Base-by-base conservation (phyloP, 163 green algal genomes). In the Chloromonas sp. region DNA sequence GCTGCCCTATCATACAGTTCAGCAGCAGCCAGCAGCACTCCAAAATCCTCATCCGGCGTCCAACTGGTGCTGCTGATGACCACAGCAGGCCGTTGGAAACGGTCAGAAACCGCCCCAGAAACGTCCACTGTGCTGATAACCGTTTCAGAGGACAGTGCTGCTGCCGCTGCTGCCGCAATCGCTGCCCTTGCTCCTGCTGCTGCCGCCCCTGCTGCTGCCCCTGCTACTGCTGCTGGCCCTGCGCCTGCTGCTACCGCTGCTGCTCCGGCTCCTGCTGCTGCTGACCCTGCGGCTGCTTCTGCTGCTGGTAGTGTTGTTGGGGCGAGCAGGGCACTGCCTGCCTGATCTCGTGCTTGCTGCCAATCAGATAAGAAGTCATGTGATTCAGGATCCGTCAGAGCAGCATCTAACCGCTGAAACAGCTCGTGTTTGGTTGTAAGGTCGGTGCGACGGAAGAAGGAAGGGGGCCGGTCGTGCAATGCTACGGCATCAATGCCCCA, bases 31-130 rank as follows among this genome's bases (percentile, higher is more conserved):
- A 99, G 86, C 71, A 99, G 92, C 13, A 98, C 89, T 14, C 89
- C 91, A 90, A 99, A 99, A 88, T 99, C 97, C 86, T 99, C 97
- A 83, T 99, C 97, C 0, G 94, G 89, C 0, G 97, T 99, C 97
- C 97, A 99, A 87, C 93, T 98, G 8, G 97, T 99, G 92, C 93
- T 97, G 90, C 91, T 98, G 60, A 99, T 92, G 1, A 99, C 87
- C 0, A 99, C 57, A 1, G 93, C 95, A 0, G 96, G 96, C 57
- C 94, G 89, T 66, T 94, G 89, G 0, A 70, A 66, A 3, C 87
- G 83, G 36, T 36, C 87, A 88, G 70, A 70, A 2, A 57, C n/a
- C 11, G 61, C 61, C 77, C 8, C 59, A 8, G 8, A 76, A 8
- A 76, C 8, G 8, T 11, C 5, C 8, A n/a, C 66, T 76, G 66